Base-by-base conservation (phyloP, 768 basidiomycete genomes). In the Thelephora ganbajun region DNA sequence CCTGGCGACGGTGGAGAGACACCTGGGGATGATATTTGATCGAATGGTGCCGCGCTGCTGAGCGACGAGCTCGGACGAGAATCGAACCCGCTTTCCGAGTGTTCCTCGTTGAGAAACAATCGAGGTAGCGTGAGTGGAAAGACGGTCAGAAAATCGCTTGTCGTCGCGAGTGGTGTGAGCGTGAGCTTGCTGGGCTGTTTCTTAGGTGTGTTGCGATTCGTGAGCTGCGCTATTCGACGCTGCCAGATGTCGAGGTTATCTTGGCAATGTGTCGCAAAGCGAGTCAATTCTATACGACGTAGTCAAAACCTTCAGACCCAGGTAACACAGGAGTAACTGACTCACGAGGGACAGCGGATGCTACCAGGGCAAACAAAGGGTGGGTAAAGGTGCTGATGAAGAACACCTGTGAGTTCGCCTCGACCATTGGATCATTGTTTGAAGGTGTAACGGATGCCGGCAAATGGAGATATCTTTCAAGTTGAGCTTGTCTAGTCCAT, bases 401-500 rank as follows among this genome's bases (percentile, higher is more conserved):
- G 55, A 80, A 91, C 14, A 97, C 77, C 63, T 99, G 96, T 2
- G 79, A 79, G 51, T 76, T 72, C 22, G 85, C 89, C 63, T 87
- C 84, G 41, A 73, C 72, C 2, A 83, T 59, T 6, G 76, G 68
- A 22, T 65, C 68, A 14, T 41, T 22, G 30, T 72, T 71, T 23
- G 70, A 66, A 35, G 63, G 65, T 35, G 60, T 61, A n/a, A 79
- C 70, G 2, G 73, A 71, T 6, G 71, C 65, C 14, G 83, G 80
- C 26, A 98, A 69, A 33, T 79, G 72, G 47, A 90, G 76, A 47
- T 79, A 74, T 52, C 76, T 72, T 61, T 99, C 96, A 3, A 97
- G 73, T n/a, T 72, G 68, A 1, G 90, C 85, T 62, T 99, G 96
- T 11, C 77, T 78, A 6, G 77, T 71, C 96, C 96, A 98, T 66